Evolutionary conservation across 1,284 basidiomycete species (phyloP).

Genomic region (Ceratobasidium sp.): DNA sequence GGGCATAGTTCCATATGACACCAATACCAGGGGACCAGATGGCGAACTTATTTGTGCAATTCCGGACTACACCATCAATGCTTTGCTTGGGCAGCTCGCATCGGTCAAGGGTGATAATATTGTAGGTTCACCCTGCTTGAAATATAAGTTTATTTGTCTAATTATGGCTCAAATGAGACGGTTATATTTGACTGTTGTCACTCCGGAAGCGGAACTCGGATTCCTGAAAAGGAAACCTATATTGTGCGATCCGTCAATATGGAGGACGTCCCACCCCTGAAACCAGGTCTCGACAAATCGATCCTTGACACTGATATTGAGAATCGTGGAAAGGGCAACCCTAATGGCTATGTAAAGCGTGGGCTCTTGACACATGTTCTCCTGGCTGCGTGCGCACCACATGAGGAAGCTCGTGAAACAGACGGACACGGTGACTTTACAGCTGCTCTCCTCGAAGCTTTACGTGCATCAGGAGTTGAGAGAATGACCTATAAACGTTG

Average conservation of each 20-base stretch:
- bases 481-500: slow-evolving; percentile 63
- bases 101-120: slow-evolving; percentile 71
- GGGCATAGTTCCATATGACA: slow-evolving; percentile 70
- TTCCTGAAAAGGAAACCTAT: slow-evolving; percentile 57
- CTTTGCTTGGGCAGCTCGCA: slow-evolving; percentile 53
- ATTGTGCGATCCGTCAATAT: slow-evolving; percentile 54
- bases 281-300: slow-evolving; percentile 61
- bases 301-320: slow-evolving; percentile 30
- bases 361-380: slow-evolving; percentile 61
- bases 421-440: slow-evolving; percentile 67
- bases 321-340: neutral
- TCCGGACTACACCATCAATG: slow-evolving; percentile 3
- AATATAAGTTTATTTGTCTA: neutral
- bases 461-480: slow-evolving; percentile 62
- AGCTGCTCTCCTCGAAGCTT: slow-evolving; percentile 61
- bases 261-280: slow-evolving; percentile 64
- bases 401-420: slow-evolving; percentile 65
- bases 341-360: slow-evolving; percentile 62
- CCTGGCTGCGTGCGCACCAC: slow-evolving; percentile 65
- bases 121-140: slow-evolving; percentile 24
- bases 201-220: slow-evolving; percentile 57
- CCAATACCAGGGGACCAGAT: slow-evolving; percentile 61
- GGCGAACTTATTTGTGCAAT: slow-evolving; percentile 59
- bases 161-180: slow-evolving; percentile 50
- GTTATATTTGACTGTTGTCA: slow-evolving; percentile 73